A percentile compares a stretch with the other conserved stretches of the same genome.
phyloP scores from a whole-genome alignment of 805 yeast genomes.

The Jamesozyma lodderae region DNA sequence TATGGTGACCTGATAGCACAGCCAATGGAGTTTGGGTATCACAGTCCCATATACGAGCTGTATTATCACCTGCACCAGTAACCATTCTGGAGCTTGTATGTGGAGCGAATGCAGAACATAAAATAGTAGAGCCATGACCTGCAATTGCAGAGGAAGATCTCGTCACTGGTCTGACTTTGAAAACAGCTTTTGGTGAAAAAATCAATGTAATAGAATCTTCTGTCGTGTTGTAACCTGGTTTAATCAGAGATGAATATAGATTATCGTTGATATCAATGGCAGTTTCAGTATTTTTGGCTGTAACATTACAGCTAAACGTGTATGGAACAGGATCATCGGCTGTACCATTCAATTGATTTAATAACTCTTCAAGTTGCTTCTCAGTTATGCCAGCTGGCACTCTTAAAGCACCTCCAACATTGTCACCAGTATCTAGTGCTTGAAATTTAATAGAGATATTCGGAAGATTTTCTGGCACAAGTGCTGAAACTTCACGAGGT shows the following conservation, averaged over 20 bases:
- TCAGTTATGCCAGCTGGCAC: conserved; percentile 87
- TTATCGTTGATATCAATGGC: conserved; percentile 69
- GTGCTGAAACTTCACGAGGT: conserved; percentile 56
- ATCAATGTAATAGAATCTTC: conserved; percentile 89
- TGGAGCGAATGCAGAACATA: conserved; percentile 92
- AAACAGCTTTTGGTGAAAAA: conserved; percentile 90
- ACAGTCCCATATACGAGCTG: conserved; percentile 96
- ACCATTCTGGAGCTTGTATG: conserved; percentile 75
- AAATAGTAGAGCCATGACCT: conserved; percentile 90
- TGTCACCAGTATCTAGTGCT: conserved; percentile 87
- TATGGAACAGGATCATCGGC: conserved; percentile 84
- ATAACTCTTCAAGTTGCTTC: conserved; percentile 75
- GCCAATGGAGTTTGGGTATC: conserved; percentile 84
- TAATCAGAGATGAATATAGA: conserved; percentile 68
- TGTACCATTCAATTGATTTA: conserved; percentile 67
- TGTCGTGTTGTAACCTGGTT: conserved; percentile 79
- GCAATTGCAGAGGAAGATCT: conserved; percentile 86
- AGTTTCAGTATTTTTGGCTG: conserved; percentile 30
- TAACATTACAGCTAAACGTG: conserved; percentile 60
- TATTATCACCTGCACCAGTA: conserved; percentile 93
- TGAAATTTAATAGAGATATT: conserved; percentile 82
- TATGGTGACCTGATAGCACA: conserved; percentile 73
- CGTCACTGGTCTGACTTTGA: conserved; percentile 85
- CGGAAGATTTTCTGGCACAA: conserved; percentile 72
- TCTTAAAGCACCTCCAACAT: conserved; percentile 73